Conservation (phyloP, 768 basidiomycete genomes). For the Neoboletus magnificus region DNA sequence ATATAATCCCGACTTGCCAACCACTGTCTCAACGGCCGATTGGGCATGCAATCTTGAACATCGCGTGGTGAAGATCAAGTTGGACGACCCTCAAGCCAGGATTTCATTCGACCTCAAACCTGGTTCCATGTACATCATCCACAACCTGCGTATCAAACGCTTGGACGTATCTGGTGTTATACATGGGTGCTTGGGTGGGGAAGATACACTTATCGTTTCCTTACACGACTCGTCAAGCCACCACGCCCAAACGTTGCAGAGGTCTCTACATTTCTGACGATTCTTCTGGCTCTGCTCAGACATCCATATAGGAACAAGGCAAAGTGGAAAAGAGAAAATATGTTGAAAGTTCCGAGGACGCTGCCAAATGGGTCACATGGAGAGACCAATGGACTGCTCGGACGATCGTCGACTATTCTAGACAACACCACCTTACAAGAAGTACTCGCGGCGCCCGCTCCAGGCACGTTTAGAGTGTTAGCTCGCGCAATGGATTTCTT, state of each 20-base stretch:
- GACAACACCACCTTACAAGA: slow-evolving; percentile 36
- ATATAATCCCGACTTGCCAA: slow-evolving; percentile 40
- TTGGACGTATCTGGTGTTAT: slow-evolving; percentile 6
- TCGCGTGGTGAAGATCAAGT: slow-evolving; percentile 47
- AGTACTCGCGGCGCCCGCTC: slow-evolving; percentile 30
- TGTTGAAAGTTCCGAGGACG: slow-evolving; percentile 1
- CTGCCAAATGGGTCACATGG: neutral
- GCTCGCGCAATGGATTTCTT: slow-evolving; percentile 56
- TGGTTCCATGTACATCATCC: slow-evolving; percentile 47
- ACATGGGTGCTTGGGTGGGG: slow-evolving; percentile 30
- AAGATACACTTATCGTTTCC: slow-evolving; percentile 22
- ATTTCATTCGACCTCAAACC: slow-evolving; percentile 35
- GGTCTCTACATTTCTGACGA: slow-evolving; percentile 10
- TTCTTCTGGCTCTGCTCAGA: neutral
- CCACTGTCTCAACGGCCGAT: slow-evolving; percentile 24
- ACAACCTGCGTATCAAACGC: slow-evolving; percentile 47
- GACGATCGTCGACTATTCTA: neutral
- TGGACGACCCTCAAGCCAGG: slow-evolving; percentile 47
- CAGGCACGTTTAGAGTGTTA: slow-evolving; percentile 40
- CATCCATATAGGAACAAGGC: slow-evolving; percentile 32
- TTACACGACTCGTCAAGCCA: slow-evolving; percentile 16
- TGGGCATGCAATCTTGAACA: slow-evolving; percentile 49
- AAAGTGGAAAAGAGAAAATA: slow-evolving; percentile 28
- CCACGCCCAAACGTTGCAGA: slow-evolving; percentile 18
- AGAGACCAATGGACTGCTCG: slow-evolving; percentile 2